A percentile compares a stretch with the other conserved stretches of the same genome.
phyloP scores from a whole-genome alignment of 768 basidiomycete genomes.

The Suillus subaureus region DNA sequence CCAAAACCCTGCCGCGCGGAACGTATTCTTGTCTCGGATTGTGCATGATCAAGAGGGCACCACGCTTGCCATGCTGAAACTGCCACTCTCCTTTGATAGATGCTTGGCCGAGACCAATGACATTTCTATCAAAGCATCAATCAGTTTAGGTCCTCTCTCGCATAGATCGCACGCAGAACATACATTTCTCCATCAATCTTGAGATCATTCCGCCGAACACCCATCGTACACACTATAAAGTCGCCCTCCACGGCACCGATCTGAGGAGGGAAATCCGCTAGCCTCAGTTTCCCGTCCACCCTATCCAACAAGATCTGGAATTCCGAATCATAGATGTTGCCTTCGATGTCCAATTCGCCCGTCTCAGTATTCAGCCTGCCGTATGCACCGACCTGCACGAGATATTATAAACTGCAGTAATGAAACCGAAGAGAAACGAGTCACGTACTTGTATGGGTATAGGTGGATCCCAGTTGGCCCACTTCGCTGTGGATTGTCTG shows the following conservation, averaged over 20 bases:
- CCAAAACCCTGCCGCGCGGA: conserved; percentile 15
- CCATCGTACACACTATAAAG: conserved; percentile 23
- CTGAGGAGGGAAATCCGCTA: conserved; percentile 9
- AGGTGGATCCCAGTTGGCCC: conserved; percentile 36
- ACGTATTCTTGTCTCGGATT: conserved; percentile 25
- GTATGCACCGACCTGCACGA: conserved; percentile 31
- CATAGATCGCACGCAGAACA: not conserved
- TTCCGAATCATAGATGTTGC: conserved; percentile 29
- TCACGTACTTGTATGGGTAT: conserved; percentile 23
- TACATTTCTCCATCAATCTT: conserved; percentile 4
- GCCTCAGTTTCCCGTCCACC: not conserved
- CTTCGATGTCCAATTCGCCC: conserved; percentile 18
- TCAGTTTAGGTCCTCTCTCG: not conserved
- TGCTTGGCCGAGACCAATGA: conserved; percentile 23
- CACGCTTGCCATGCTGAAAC: conserved; percentile 24
- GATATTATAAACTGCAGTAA: not conserved
- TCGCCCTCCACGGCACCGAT: conserved; percentile 16
- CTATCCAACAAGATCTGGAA: conserved; percentile 13
- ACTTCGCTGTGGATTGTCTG: conserved; percentile 27
- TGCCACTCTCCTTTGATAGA: conserved; percentile 32
- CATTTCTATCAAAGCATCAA: not conserved
- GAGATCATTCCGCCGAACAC: conserved; percentile 20
- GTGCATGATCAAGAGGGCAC: conserved; percentile 32
- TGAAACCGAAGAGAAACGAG: not conserved
- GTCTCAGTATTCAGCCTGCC: conserved; percentile 22